Evolutionary conservation across 2,329 filamentous ascomycete species (phyloP).

Genomic region (Myriosclerotinia curreyana): DNA sequence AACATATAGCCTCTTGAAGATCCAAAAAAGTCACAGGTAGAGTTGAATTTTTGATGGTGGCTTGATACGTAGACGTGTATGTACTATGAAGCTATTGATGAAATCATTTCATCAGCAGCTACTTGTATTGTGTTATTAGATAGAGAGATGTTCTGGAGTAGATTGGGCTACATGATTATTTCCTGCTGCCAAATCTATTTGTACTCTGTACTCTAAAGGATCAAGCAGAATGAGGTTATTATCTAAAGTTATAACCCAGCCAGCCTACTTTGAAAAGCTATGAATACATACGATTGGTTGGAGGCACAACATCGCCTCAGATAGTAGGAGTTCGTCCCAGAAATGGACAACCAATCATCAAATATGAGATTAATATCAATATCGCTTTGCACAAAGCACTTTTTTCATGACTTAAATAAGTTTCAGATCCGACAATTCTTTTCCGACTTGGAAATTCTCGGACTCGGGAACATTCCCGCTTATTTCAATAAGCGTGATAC

Average conservation of each 20-base stretch:
- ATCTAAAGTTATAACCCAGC: not conserved
- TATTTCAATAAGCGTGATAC: not conserved
- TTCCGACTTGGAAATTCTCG: not conserved
- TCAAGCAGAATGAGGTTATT: not conserved
- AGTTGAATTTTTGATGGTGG: not conserved
- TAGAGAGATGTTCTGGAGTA: not conserved
- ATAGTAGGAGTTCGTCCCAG: not conserved
- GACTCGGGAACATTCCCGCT: not conserved
- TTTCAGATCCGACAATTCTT: not conserved
- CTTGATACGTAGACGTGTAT: not conserved
- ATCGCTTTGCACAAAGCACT: not conserved
- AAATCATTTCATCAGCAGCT: slow-evolving; percentile 1
- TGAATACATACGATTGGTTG: not conserved
- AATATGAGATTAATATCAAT: not conserved
- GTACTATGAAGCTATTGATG: not conserved
- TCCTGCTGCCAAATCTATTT: not conserved
- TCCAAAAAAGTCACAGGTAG: too few species aligned
- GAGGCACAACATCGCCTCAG: not conserved
- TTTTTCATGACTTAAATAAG: not conserved
- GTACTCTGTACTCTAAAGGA: not conserved
- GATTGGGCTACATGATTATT: not conserved
- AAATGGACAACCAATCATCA: not conserved
- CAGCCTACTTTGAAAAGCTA: not conserved
- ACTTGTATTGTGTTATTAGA: not conserved
- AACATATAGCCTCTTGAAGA: not conserved